Base-by-base conservation (phyloP, 495 filamentous ascomycete genomes). In the Tuber umbilicatum region DNA sequence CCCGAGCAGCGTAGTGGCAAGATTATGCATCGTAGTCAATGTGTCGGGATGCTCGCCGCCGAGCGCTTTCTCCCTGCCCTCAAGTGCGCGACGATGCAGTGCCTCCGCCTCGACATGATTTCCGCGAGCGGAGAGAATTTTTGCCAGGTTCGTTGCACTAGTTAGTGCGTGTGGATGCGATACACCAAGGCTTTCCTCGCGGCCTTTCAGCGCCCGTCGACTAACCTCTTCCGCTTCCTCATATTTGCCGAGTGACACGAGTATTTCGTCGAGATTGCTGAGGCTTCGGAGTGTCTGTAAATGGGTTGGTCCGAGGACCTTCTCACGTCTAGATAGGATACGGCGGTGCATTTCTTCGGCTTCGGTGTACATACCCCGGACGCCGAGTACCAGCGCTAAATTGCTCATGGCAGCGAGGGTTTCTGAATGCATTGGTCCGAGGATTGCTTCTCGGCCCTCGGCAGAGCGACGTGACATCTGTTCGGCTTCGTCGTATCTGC, bases 101-200 rank as follows among this genome's bases (percentile, higher is more conserved):
- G 43, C 35, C 42, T 85, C 84, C 0, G 85, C 84, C 50, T 86
- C 83, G 43, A 80, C 60, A 70, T 83, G 83, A 21, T 84, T 80
- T 6, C 83, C 83, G 23, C 82, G 78, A 17, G 74, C 41, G n/a
- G 75, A 39, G 27, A 86, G 77, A 23, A 81, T 42, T 12, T 74
- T 69, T 37, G 81, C 83, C 45, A 83, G 78, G 70, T 73, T 84
- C 67, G 75, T 80, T 74, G 81, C 81, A 76, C 43, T 84, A 4
- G 2, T 77, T 43, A 85, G 78, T 17, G 80, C 83, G 35, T 81
- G 73, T 43, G 83, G 81, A 71, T 84, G 82, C 64, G 79, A 79
- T 47, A 73, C 70, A 40, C 82, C 83, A 19, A 83, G 75, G 42
- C 75, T 73, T 72, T 81, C 76, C 38, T 81, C 81, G 2, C 78